A percentile compares a stretch with the other conserved stretches of the same genome.
phyloP scores from a whole-genome alignment of 2,329 filamentous ascomycete genomes.

The Pseudogymnoascus sp. region DNA sequence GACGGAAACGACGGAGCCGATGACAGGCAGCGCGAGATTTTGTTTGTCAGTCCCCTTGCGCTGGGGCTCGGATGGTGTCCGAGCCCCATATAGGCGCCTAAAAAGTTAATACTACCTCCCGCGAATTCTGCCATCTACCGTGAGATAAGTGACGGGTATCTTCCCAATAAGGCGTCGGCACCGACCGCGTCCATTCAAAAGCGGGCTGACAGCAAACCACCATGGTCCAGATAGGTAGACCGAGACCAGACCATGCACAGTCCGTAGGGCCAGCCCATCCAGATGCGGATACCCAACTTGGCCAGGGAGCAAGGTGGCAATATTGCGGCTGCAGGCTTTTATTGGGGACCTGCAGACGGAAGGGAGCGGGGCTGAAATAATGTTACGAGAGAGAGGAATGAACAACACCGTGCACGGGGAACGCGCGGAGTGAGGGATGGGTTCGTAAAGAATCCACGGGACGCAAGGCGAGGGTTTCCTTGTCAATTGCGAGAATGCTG shows the following conservation, averaged over 20 bases:
- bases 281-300: background rate
- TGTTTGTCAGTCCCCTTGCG: background rate
- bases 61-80: background rate
- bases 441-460: background rate
- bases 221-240: background rate
- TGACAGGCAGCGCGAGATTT: background rate
- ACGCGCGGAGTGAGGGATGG: background rate
- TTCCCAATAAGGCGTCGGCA: background rate
- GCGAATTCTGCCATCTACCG: background rate
- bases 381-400: background rate
- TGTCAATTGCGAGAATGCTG: background rate
- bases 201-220: background rate
- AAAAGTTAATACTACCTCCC: background rate
- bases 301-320: background rate
- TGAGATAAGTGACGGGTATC: background rate
- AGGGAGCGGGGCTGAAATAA: background rate
- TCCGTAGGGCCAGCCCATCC: background rate
- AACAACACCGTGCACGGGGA: background rate
- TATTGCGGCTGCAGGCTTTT: background rate
- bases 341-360: slow-evolving; percentile 4
- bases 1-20: background rate
- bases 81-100: background rate
- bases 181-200: background rate
- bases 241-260: background rate
- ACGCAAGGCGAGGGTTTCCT: background rate